Conservation (phyloP, 2,329 filamentous ascomycete species). For the Teratosphaeria epicoccoides region DNA sequence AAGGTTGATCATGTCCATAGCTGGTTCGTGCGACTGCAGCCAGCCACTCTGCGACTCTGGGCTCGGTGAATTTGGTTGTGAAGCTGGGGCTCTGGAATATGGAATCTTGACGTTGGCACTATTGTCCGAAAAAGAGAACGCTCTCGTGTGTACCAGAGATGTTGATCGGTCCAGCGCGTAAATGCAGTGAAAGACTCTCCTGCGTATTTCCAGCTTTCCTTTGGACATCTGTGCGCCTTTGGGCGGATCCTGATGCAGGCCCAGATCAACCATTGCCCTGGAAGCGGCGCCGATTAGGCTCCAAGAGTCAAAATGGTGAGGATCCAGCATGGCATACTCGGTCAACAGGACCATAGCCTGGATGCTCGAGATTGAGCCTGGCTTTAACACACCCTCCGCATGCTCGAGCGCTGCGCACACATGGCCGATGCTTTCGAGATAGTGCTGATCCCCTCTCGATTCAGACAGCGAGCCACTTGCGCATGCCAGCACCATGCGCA, state of each 20-base stretch:
- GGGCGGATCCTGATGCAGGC: conserved; percentile 84
- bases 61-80: conserved; percentile 14
- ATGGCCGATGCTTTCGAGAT: conserved; percentile 50
- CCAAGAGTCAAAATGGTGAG: conserved; percentile 87
- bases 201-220: conserved; percentile 61
- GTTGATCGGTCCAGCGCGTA: conserved; percentile 85
- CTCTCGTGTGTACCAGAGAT: conserved; percentile 74
- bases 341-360: conserved; percentile 79
- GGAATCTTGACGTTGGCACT: conserved; percentile 74
- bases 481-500: conserved; percentile 84
- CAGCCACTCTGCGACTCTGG: conserved; percentile 32
- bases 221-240: conserved; percentile 57
- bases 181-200: conserved; percentile 80
- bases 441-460: conserved; percentile 51
- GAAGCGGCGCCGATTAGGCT: conserved; percentile 84
- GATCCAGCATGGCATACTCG: conserved; percentile 82
- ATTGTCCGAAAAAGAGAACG: conserved; percentile 90
- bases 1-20: conserved; percentile 68
- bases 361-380: conserved; percentile 74
- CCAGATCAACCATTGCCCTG: conserved; percentile 76
- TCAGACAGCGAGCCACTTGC: conserved; percentile 64
- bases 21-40: conserved; percentile 53
- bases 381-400: conserved; percentile 72
- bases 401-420: conserved; percentile 60
- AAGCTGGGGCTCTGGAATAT: conserved; percentile 28